phyloP scores from a whole-genome alignment of 2,329 filamentous ascomycete species.

The Cladorrhinum sp. region DNA sequence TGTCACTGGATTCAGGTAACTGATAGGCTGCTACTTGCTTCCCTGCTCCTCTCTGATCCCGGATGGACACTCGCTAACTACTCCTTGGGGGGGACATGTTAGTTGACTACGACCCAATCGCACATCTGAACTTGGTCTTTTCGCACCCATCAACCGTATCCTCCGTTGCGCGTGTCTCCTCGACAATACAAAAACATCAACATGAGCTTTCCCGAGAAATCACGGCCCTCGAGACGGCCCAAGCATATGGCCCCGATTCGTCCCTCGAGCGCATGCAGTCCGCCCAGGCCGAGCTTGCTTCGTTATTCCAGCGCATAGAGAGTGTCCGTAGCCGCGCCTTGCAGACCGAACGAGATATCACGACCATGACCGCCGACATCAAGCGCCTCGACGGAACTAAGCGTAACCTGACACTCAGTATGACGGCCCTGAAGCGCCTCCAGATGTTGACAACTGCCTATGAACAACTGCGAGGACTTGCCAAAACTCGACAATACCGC shows the following conservation, averaged over 20 bases:
- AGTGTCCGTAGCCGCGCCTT: constrained; percentile 84
- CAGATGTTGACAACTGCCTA: constrained; percentile 99
- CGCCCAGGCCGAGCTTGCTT: constrained; percentile 83
- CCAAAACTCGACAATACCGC: constrained; percentile 83
- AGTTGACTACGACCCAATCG: constrained; percentile 85
- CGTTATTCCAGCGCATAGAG: constrained; percentile 92
- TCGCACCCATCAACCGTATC: constrained; percentile 81
- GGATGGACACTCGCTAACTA: not conserved
- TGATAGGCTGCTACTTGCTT: too few relatives aligned
- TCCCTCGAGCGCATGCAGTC: constrained; percentile 88
- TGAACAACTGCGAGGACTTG: constrained; percentile 82
- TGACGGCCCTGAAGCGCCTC: constrained; percentile 94
- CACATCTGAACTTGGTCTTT: constrained; percentile 92
- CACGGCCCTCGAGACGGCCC: constrained; percentile 66
- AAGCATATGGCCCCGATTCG: constrained; percentile 81
- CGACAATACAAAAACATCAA: constrained; percentile 70
- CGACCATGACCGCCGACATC: constrained; percentile 98
- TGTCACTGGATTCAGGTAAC: constrained; percentile 20
- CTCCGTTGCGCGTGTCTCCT: constrained; percentile 71
- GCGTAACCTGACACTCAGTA: constrained; percentile 90
- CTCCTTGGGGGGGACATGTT: not conserved
- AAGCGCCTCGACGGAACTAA: constrained; percentile 96
- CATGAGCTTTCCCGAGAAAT: constrained; percentile 81
- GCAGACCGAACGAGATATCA: constrained; percentile 92
- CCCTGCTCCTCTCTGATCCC: not conserved